These are phyloP conservation scores for Bidens hawaiensis DNA, from an alignment of 140 eudicot species.

Conservation along the genomic window DNA sequence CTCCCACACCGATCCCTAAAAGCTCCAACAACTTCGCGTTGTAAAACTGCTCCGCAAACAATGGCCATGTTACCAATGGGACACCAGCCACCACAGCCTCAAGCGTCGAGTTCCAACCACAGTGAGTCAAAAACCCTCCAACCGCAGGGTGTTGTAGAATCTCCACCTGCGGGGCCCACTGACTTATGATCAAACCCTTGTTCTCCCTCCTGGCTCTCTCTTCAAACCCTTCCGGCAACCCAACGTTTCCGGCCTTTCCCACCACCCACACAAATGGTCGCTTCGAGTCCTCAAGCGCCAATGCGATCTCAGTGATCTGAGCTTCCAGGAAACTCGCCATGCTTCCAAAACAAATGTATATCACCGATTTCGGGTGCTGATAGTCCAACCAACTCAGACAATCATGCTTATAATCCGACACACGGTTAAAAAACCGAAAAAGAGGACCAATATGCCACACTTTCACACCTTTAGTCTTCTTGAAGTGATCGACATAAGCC, in stretches of 20 bases:
- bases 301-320: conserved; percentile 42
- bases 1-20: conserved; percentile 23
- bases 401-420: conserved; percentile 1
- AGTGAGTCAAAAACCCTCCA: conserved; percentile 39
- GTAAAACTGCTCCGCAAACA: conserved; percentile 34
- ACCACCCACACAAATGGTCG: conserved; percentile 47
- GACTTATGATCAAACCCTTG: conserved; percentile 30
- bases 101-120: conserved; percentile 40
- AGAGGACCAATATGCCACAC: conserved; percentile 55
- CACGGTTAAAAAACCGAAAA: conserved; percentile 18
- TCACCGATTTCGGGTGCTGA: conserved; percentile 33
- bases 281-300: conserved; percentile 37
- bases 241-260: conserved; percentile 19
- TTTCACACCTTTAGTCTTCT: conserved; percentile 25
- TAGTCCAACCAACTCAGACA: conserved; percentile 45
- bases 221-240: conserved; percentile 38
- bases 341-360: conserved; percentile 49
- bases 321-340: conserved; percentile 34
- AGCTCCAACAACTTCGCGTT: conserved; percentile 37
- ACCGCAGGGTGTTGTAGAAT: conserved; percentile 26
- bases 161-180: conserved; percentile 36
- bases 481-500: conserved; percentile 34
- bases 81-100: conserved; percentile 32
- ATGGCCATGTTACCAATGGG: conserved; percentile 35
- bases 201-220: conserved; percentile 16